Evolutionary conservation across 805 yeast species (phyloP), one percentile per base, ranked within the genome.

Genomic region (Yarrowia deformans): DNA sequence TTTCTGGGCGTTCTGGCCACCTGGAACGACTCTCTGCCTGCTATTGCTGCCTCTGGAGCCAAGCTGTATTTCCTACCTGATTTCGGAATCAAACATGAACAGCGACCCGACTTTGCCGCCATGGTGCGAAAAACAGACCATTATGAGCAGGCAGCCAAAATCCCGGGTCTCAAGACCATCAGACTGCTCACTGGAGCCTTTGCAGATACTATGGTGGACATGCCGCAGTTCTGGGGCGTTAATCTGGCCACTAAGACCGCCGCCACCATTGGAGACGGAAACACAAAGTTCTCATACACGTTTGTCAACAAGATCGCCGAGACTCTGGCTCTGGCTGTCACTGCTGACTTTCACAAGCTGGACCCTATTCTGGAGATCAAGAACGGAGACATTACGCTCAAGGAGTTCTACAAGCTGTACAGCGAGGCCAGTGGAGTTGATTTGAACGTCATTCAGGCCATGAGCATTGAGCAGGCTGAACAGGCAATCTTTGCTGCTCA

Each of bases 131-230:
- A 60, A 13, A 60, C 66, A 3, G 52, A 60, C 52, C 66, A 60
- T 13, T 60, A 60, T 34, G 40, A 43, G 16, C 40, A 45, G 50
- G 66, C 66, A 13, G 66, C 40, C 19, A 18, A 42, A 3, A 60
- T 60, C 9, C 32, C 29, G 5, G 52, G 52, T 12, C 66, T 60
- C 52, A 60, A 60, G 34, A 45, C 52, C n/a, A 19, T 60, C 34
- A 5, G 66, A 18, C 52, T 60, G 40, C 66, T 60, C 4, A 60
- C 66, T 34, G 66, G 66, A 32, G 66, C 66, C 14, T 60, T 60
- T 35, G 52, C 52, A 8, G 66, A 60, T 9, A 43, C 50, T 3
- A 60, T 60, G 66, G n/a, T 60, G 3, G 34, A 60, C 4, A 7
- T 13, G 18, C 66, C 66, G 18, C 66, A 60, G 34, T 60, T 60